Evolutionary conservation across 2,329 filamentous ascomycete genomes (phyloP), one percentile per base, ranked within the genome.

Genomic region (Sporothrix brunneoviolacea): DNA sequence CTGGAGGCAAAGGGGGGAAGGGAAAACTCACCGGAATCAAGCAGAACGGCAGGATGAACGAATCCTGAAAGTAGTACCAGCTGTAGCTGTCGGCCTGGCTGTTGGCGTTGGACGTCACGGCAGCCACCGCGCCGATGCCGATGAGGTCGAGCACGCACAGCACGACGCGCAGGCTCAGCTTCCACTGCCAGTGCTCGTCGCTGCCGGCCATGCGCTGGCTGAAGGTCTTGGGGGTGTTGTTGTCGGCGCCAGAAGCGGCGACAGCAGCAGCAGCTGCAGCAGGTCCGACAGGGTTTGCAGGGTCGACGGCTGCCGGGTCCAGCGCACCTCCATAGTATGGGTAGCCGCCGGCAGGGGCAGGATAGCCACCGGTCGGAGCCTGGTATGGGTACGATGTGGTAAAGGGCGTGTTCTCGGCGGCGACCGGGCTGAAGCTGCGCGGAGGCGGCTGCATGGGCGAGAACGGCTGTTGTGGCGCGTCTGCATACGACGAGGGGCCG

Each of bases 131-230:
- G 30, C 39, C 51, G 15, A 54, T 50, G 45, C 13, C 51, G 9
- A 55, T 45, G 8, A 55, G 19, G 30, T 54, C 46, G 4, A 52
- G 5, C 12, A 54, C 13, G 36, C 41, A 37, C 10, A 54, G 5
- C 3, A 54, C 2, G 13, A 45, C 8, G 28, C 54, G 51, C 42
- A 55, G 21, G 27, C 40, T 16, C 12, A 40, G 12, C 46, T 55
- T 55, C 41, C 44, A 49, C 42, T 19, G 30, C 51, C 51, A 53
- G 28, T 38, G 19, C 21, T 41, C 22, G 28, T 55, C 53, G 43
- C 38, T 42, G 22, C 24, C 54, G 27, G 37, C 39, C 35, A 55
- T 30, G 27, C 41, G 48, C 32, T 55, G 48, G 10, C 8, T 3
- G 7, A 48, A 41, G 4, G 47, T 50, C 39, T 46, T 53, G 16